A percentile compares a stretch with the other conserved stretches of the same genome.
Evolutionary conservation across 2,329 filamentous ascomycete species (phyloP).

Genomic region (Bimuria novae-zelandiae): DNA sequence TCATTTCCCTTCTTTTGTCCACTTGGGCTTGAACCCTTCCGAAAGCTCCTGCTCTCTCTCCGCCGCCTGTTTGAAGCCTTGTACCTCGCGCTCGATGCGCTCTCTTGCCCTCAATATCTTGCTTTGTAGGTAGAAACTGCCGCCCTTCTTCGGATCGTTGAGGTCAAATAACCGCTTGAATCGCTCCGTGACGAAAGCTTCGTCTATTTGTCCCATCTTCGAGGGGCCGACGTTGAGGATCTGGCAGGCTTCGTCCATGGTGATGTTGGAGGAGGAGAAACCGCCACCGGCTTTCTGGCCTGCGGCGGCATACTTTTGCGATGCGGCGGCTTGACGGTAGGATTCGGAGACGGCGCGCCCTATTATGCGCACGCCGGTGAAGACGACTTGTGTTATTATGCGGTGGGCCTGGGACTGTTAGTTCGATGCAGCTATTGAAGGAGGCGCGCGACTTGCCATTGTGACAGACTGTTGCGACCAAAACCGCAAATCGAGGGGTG

Average conservation of each 20-base stretch:
- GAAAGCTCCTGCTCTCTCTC: constrained; percentile 77
- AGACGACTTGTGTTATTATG: constrained; percentile 88
- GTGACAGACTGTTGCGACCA: neutral
- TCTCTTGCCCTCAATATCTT: constrained; percentile 92
- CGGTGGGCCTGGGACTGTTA: constrained; percentile 75
- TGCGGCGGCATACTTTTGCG: constrained; percentile 78
- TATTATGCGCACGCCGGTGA: constrained; percentile 89
- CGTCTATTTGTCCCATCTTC: constrained; percentile 73
- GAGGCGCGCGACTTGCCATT: constrained; percentile 31
- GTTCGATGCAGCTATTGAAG: constrained; percentile 8
- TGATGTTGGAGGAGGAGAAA: constrained; percentile 72
- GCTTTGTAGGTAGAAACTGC: constrained; percentile 97
- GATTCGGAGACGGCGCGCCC: constrained; percentile 92
- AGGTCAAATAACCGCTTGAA: constrained; percentile 95
- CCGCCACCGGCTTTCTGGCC: constrained; percentile 65
- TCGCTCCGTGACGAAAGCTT: constrained; percentile 78
- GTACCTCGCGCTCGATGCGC: constrained; percentile 84
- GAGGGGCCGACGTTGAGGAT: constrained; percentile 96
- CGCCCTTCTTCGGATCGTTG: constrained; percentile 94
- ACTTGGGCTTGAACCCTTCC: constrained; percentile 91
- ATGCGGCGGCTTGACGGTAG: constrained; percentile 91
- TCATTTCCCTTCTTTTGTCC: constrained; percentile 74
- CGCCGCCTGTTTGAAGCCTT: constrained; percentile 70
- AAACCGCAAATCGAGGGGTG: neutral
- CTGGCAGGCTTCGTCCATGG: constrained; percentile 94